Percentiles rank a stretch among this genome's conserved stretches.
Conservation (phyloP, 805 yeast species). For the Komagataella pastoris region DNA sequence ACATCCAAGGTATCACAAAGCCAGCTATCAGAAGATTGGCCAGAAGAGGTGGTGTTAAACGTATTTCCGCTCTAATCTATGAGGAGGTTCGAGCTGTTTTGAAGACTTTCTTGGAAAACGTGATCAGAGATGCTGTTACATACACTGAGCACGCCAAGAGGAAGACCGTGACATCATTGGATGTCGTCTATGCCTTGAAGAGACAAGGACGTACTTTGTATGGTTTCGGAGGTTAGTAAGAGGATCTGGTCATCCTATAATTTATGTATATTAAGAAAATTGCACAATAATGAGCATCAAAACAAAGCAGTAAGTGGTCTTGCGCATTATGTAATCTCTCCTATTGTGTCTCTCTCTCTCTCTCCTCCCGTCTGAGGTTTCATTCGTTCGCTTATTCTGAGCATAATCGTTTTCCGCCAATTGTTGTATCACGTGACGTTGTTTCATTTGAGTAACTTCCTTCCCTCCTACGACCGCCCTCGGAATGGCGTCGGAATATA, state of each 20-base stretch:
- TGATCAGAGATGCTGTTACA: slow-evolving; percentile 98
- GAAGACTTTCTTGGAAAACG: slow-evolving; percentile 91
- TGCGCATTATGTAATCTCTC: neutral
- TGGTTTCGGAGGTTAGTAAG: slow-evolving; percentile 93
- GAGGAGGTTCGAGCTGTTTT: slow-evolving; percentile 98
- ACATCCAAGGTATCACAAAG: slow-evolving; percentile 99
- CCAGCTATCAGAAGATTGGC: slow-evolving; percentile 99
- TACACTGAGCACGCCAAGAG: slow-evolving; percentile 99
- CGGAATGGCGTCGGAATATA: neutral
- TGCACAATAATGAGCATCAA: neutral
- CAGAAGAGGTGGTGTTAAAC: slow-evolving; percentile 99
- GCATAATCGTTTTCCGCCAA: too few species aligned
- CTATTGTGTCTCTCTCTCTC: neutral
- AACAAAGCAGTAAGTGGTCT: neutral
- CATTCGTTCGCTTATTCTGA: too few species aligned
- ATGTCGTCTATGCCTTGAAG: slow-evolving; percentile 98
- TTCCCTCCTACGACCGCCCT: neutral
- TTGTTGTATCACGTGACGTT: neutral
- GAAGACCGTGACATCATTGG: slow-evolving; percentile 98
- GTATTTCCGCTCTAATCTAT: slow-evolving; percentile 96
- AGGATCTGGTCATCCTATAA: neutral
- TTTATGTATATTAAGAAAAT: neutral
- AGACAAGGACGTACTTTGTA: slow-evolving; percentile 99
- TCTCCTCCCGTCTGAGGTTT: too few species aligned
- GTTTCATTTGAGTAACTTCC: neutral